phyloP scores from a whole-genome alignment of 108 stramenopile genomes.

The Cyclotella sp. region DNA sequence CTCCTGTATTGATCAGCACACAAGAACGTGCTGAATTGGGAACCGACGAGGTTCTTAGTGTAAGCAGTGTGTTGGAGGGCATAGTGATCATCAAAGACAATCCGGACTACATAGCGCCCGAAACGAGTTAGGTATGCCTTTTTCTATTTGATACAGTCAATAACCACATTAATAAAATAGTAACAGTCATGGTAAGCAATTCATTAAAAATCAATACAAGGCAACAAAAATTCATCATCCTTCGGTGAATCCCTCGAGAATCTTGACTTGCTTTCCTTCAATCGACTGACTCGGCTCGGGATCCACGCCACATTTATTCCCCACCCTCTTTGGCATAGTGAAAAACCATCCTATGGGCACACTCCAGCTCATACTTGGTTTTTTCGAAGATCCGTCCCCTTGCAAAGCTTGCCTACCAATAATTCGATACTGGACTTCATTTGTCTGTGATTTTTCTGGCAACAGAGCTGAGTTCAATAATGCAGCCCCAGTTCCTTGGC shows the following conservation, averaged over 20 bases:
- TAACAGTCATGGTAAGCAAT: no score
- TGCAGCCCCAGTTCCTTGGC: slow-evolving; percentile 27
- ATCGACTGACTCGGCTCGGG: slow-evolving; percentile 39
- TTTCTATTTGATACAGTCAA: neutral
- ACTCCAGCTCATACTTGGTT: slow-evolving; percentile 50
- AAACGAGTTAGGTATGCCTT: slow-evolving; percentile 21
- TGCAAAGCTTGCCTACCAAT: slow-evolving; percentile 53
- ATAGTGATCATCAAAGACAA: slow-evolving; percentile 94
- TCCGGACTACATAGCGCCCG: slow-evolving; percentile 77
- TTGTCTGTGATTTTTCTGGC: slow-evolving; percentile 24
- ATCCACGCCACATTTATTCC: slow-evolving; percentile 18
- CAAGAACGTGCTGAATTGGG: slow-evolving; percentile 98
- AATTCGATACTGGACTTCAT: slow-evolving; percentile 51
- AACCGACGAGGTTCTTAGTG: slow-evolving; percentile 91
- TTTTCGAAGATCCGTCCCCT: slow-evolving; percentile 27
- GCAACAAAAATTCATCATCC: neutral
- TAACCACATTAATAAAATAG: no score
- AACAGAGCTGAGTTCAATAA: slow-evolving; percentile 51
- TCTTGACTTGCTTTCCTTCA: slow-evolving; percentile 21
- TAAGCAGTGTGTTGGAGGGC: slow-evolving; percentile 92
- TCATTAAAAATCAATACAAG: neutral
- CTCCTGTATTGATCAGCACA: slow-evolving; percentile 94
- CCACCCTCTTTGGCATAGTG: slow-evolving; percentile 42
- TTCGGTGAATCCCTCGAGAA: slow-evolving; percentile 25
- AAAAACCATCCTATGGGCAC: slow-evolving; percentile 54